Base-by-base conservation (phyloP, 225 moss, liverwort and hornwort genomes). In the Straminergon stramineum region DNA sequence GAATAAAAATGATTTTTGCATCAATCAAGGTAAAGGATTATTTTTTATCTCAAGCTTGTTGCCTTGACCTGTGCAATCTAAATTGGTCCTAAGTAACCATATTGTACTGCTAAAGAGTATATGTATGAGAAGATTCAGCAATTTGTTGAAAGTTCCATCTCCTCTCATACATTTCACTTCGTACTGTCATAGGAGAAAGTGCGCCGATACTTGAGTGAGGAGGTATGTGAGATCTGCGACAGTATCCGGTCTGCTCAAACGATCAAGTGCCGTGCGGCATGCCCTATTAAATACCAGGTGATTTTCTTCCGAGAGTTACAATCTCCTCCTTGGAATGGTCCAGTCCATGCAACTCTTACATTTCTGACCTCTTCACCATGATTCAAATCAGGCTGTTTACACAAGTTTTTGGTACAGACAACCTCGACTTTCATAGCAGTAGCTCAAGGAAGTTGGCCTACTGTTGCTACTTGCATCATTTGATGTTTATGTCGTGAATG, bases 271-370 rank as follows among this genome's bases (percentile, higher is more conserved):
- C 82, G 61, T 55, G 69, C 62, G 7, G 61, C 91, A 75, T 91
- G 89, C 69, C 91, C 91, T 61, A 55, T 91, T 35, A 82, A 48
- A 83, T 91, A 82, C 30, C 69, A 89, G 89, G 91, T 91, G 34
- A 34, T 22, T 34, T 75, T 75, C 56, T 83, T 53, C 6, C 52
- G 4, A 76, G 27, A n/a, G 22, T 75, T 55, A 22, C 74, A 58
- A 37, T 55, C 52, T 78, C 39, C 9, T 57, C 43, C 17, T n/a
- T 21, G 67, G 32, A 90, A 61, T 58, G 60, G 41, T 16, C 18
- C 11, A 52, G 58, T 73, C 39, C 37, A 84, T 60, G 45, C 41
- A 79, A 61, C 31, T 70, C 61, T 85, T 58, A 12, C 24, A 66
- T 77, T 70, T 85, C 10, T 65, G 35, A 84, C 34, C 39, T 79